Base-by-base conservation (phyloP, 495 filamentous ascomycete species). In the Penicillium cinerascens region DNA sequence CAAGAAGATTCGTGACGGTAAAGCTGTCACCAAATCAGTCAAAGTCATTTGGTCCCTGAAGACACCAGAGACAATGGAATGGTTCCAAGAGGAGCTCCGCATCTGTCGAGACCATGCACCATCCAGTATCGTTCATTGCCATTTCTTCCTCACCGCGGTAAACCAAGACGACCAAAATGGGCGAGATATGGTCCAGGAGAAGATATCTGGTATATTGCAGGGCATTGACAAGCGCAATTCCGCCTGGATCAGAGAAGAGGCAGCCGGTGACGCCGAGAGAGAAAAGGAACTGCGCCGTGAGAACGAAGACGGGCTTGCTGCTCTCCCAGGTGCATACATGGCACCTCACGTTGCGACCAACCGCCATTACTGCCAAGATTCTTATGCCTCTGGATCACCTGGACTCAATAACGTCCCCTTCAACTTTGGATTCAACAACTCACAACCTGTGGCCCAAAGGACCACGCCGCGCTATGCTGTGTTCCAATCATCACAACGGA, bases 21-120 rank as follows among this genome's bases (percentile, higher is more conserved):
- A 96, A 59, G 93, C 92, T 27, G 87, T 96, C 47, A 96, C 92
- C 15, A 89, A 85, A 69, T 87, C 87, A 47, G 85, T 97, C 23
- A 86, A 91, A 18, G 88, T 97, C 5, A 82, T 97, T 11, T 97
- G 92, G 92, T 84, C 91, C 17, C 73, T 97, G 42, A 92, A 92
- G 66, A 83, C 86, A 46, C 82, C 89, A 33, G 92, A 96, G 70
- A 89, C 89, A 7, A 91, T 97, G 81, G 91, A 95, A 66, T 97
- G 92, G 92, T 97, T 97, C 79, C 88, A 88, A 64, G 92, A 97
- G 72, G 93, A 96, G 66, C 77, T 97, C 39, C 79, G 89, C 42
- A 91, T 96, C 59, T 93, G 92, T 72, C 78, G 89, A 54, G 87
- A 96, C 64, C 83, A 81, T 57, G 88, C 92, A 46, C 88, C 91